Conservation (phyloP, 805 yeast genomes). For the Metschnikowia lachancei region DNA sequence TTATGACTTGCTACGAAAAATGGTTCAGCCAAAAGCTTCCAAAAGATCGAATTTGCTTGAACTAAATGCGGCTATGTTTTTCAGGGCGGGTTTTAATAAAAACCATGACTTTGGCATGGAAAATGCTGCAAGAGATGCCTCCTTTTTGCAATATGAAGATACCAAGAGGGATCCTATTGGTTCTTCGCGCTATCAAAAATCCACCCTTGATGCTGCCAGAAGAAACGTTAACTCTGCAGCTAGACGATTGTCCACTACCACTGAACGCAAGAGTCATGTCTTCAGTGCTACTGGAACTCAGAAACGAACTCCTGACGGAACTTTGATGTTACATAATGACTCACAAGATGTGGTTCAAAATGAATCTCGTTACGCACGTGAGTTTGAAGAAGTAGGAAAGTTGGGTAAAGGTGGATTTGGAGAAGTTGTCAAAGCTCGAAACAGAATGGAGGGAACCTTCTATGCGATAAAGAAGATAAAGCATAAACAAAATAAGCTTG, state of each 20-base stretch:
- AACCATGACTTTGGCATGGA: slow-evolving; percentile 1
- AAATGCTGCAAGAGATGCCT: background rate
- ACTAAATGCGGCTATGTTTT: slow-evolving; percentile 75
- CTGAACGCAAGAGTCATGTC: background rate
- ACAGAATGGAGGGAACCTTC: slow-evolving; percentile 87
- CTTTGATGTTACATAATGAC: background rate
- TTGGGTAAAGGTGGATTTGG: slow-evolving; percentile 97
- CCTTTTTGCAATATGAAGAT: background rate
- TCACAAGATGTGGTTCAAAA: slow-evolving; percentile 3
- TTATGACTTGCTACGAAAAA: slow-evolving; percentile 60
- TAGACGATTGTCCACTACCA: slow-evolving; percentile 1
- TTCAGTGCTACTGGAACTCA: background rate
- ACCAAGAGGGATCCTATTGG: slow-evolving; percentile 11
- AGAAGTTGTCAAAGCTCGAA: slow-evolving; percentile 95
- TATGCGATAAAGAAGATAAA: slow-evolving; percentile 92
- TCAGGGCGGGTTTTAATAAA: slow-evolving; percentile 56
- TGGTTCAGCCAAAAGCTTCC: slow-evolving; percentile 63
- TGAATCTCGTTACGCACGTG: slow-evolving; percentile 68
- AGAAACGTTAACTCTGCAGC: slow-evolving; percentile 4
- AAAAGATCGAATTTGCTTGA: slow-evolving; percentile 83
- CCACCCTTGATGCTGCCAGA: slow-evolving; percentile 15
- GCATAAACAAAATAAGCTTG: slow-evolving; percentile 75
- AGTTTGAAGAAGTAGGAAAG: slow-evolving; percentile 90
- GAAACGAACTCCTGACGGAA: background rate
- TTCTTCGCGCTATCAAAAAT: slow-evolving; percentile 14